Evolutionary conservation across 768 basidiomycete genomes (phyloP).

Genomic region (Cystobasidiopsis lactophilus): DNA sequence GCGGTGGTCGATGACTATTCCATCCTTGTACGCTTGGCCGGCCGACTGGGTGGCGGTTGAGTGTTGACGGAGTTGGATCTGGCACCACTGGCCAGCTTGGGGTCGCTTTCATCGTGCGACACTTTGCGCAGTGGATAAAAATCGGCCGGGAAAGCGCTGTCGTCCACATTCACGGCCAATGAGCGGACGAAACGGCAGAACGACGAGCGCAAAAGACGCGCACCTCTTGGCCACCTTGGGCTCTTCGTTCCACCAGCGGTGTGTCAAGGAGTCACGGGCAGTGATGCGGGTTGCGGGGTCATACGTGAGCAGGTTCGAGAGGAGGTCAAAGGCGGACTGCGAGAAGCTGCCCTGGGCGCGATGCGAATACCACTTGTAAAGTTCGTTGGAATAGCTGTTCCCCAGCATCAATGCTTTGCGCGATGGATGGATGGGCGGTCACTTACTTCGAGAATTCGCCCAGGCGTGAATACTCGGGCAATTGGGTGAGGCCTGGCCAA

Average conservation of each 20-base stretch:
- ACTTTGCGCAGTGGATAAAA: conserved; percentile 71
- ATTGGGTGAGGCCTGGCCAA: conserved; percentile 49
- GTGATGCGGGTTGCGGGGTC: conserved; percentile 72
- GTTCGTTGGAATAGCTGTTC: conserved; percentile 38
- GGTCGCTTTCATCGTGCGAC: conserved; percentile 51
- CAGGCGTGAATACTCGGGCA: conserved; percentile 14
- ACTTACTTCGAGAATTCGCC: conserved; percentile 1
- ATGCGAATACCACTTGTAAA: conserved; percentile 43
- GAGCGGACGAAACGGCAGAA: background rate
- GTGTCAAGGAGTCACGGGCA: conserved; percentile 54
- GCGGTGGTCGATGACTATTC: background rate
- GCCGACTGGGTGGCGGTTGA: background rate
- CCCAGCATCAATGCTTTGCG: conserved; percentile 6
- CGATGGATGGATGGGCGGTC: too few species aligned
- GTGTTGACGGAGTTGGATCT: background rate
- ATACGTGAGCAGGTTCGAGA: conserved; percentile 67
- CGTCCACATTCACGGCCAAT: background rate
- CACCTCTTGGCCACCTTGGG: conserved; percentile 29
- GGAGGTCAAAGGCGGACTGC: conserved; percentile 51
- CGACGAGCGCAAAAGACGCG: background rate
- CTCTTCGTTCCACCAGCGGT: conserved; percentile 83
- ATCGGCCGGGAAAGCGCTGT: conserved; percentile 41
- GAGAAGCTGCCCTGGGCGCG: conserved; percentile 30
- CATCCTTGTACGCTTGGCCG: background rate
- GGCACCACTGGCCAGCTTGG: conserved; percentile 14